Evolutionary conservation across 805 yeast species (phyloP).

Genomic region (Metschnikowia rubicola): DNA sequence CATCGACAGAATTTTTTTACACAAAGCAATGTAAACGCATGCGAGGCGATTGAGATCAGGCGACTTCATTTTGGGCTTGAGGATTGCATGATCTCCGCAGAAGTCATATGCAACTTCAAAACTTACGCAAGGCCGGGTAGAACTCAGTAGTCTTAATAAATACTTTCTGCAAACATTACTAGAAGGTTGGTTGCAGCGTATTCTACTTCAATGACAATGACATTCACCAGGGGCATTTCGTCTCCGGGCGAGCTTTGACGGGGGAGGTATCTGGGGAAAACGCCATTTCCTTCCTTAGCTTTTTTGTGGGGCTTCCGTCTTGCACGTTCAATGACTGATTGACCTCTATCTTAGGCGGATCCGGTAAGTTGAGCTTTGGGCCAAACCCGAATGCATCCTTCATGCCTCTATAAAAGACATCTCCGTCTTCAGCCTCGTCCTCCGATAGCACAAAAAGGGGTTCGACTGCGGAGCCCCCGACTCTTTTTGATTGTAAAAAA

Average conservation of each 20-base stretch:
- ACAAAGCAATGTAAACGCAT: no score
- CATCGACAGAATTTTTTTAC: no score
- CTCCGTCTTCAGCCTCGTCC: slow-evolving; percentile 10
- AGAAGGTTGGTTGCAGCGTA: no score
- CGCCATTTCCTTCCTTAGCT: slow-evolving; percentile 4
- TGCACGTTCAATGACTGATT: slow-evolving; percentile 4
- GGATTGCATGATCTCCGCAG: no score
- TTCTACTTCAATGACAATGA: not conserved
- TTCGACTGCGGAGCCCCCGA: slow-evolving; percentile 4
- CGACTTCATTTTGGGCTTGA: no score
- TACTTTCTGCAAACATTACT: no score
- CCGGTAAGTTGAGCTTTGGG: slow-evolving; percentile 6
- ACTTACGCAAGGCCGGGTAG: no score
- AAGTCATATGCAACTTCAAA: no score
- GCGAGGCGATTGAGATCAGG: no score
- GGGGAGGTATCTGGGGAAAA: slow-evolving; percentile 17
- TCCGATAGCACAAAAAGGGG: slow-evolving; percentile 12
- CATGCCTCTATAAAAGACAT: slow-evolving; percentile 1
- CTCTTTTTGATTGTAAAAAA: slow-evolving; percentile 11
- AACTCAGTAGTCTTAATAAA: no score
- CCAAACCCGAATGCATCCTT: slow-evolving; percentile 5
- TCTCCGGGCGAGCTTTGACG: slow-evolving; percentile 6
- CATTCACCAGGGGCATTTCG: slow-evolving; percentile 2
- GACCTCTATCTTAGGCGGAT: not conserved
- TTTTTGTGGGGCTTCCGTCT: slow-evolving; percentile 18